Evolutionary conservation across 2,329 filamentous ascomycete genomes (phyloP), one percentile per base, ranked within the genome.

Genomic region (Cercospora sojina): DNA sequence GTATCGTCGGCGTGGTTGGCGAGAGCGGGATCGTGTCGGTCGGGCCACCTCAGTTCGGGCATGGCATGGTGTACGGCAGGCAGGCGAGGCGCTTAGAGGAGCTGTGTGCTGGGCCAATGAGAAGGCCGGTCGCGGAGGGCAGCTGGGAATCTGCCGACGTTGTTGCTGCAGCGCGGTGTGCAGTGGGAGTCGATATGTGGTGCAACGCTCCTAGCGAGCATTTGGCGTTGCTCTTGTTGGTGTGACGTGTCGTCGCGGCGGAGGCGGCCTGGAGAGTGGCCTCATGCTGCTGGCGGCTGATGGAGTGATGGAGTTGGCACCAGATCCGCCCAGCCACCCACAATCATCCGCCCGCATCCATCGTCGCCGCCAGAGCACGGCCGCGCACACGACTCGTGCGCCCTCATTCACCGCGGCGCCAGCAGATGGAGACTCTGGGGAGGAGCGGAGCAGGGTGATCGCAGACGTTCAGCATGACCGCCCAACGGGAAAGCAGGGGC

Each of bases 1-100:
- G 35, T 41, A 41, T 41, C 25, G 51, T n/a, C 16, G 51, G n/a
- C 20, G 47, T 23, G 25, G 51, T 29, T n/a, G 51, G 51, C 35
- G 27, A 53, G 43, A 20, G 47, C 59, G 27, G 59, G 25, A 35
- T 62, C 43, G 41, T 49, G 35, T 38, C 35, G 35, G 41, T 60
- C 58, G 27, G 58, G 58, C 35, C 41, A 60, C 43, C 58, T 47
- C 23, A 60, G 38, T 43, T 60, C 58, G 35, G 58, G 59, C 59
- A 61, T 56, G 49, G 25, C 29, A 32, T 56, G 51, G 25, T 55
- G 51, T n/a, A 31, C 51, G 51, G 51, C 23, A 31, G 51, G 51
- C 20, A 31, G 51, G 51, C 16, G 25, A 29, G 51, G 51, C 51
- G 51, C 51, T 56, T 56, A 56, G 51, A 49, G 51, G 29, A 56